Base-by-base conservation (phyloP, 441 rosid species). In the Eruca vesicaria region DNA sequence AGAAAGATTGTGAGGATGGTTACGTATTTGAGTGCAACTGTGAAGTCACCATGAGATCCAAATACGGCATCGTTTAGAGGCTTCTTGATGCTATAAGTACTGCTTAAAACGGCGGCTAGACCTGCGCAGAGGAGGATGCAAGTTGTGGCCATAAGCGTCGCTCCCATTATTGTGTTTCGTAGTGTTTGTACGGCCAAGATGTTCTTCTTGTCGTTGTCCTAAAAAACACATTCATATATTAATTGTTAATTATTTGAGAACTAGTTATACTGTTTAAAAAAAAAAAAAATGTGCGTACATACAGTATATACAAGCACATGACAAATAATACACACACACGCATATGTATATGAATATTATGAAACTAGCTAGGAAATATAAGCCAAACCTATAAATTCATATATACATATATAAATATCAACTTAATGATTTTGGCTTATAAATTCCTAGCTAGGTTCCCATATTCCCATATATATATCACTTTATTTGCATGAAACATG, bases 181-280 rank as follows among this genome's bases (percentile, higher is more conserved):
- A 95, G 83, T 0, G 95, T 82, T 81, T 95, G 99, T 53, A 95
- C 98, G 0, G 93, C 97, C 74, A 93, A 73, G 10, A 93, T 82
- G 85, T 88, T 93, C 83, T 90, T 93, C 87, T 93, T 95, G 16
- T 95, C 98, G 41, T 90, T 91, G 82, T 95, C 99, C 99, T 95
- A 65, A 12, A 4, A 50, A 5, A 29, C 11, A 59, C 55, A 45
- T 32, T 33, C 43, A 71, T 9, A 8, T 15, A 33, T 7, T 31
- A 12, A 41, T 41, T 53, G 9, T 16, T 45, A 15, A 6, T 9
- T 16, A 48, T 7, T 48, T 15, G 55, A 48, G 10, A 48, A 48
- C 55, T 48, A 48, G 20, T 50, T 50, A 16, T 50, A 50, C 12
- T 12, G 4, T 4, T 45, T 45, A 12, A 9, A 3, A n/a, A n/a